Conservation (phyloP, 2,329 filamentous ascomycete genomes). For the Fusarium brevicatenulatum region DNA sequence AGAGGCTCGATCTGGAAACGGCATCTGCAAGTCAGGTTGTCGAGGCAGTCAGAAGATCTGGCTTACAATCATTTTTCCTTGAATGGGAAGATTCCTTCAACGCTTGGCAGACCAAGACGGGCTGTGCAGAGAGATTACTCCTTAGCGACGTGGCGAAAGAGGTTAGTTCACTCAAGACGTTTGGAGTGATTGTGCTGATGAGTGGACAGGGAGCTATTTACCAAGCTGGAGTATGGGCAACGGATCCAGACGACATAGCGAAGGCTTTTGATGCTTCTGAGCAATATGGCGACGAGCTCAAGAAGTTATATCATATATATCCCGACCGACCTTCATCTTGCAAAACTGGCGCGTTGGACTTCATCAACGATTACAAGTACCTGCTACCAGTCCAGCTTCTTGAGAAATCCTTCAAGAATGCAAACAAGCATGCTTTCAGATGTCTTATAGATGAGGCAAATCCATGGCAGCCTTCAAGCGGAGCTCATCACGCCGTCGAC, state of each 20-base stretch:
- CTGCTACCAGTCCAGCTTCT: conserved; percentile 38
- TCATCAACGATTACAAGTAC: conserved; percentile 50
- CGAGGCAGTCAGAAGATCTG: neutral
- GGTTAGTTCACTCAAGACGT: neutral
- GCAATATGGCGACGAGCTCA: conserved; percentile 47
- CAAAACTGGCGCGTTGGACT: conserved; percentile 53
- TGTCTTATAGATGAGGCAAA: conserved; percentile 58
- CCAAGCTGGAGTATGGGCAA: neutral
- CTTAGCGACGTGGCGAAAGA: conserved; percentile 10
- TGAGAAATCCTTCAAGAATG: conserved; percentile 11
- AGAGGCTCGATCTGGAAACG: neutral
- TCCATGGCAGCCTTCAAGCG: conserved; percentile 57
- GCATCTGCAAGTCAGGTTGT: neutral
- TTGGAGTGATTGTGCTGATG: rapidly evolving
- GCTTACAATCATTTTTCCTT: conserved; percentile 10
- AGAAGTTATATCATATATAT: conserved; percentile 54
- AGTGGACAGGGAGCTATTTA: neutral
- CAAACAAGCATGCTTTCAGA: conserved; percentile 49
- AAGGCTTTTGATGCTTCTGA: neutral
- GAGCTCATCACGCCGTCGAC: conserved; percentile 60
- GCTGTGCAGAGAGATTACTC: neutral
- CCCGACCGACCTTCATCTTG: conserved; percentile 51
- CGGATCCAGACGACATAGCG: rapidly evolving
- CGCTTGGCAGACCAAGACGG: conserved; percentile 1
- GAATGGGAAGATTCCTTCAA: conserved; percentile 4